These are phyloP conservation scores for Plasmodium ovale DNA, from an alignment of 169 alveolate species.

Conservation along the genomic window DNA sequence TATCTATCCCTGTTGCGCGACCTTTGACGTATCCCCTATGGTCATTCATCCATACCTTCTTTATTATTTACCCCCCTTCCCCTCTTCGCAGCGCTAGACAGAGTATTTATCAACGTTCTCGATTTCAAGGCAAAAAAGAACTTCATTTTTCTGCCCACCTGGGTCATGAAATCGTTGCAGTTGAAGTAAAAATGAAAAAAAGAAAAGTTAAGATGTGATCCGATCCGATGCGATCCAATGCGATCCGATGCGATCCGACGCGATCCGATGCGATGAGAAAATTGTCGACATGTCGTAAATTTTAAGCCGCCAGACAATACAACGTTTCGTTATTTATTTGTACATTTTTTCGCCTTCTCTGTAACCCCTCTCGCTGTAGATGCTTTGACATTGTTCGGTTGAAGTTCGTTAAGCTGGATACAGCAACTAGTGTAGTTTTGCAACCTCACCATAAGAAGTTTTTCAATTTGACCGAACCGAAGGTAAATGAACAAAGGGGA, in stretches of 20 bases:
- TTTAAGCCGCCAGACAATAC: too few species aligned
- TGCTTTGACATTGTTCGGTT: constrained; percentile 55
- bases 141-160: constrained; percentile 51
- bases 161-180: constrained; percentile 41
- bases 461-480: constrained; percentile 44
- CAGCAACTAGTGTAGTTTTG: constrained; percentile 37
- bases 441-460: constrained; percentile 66
- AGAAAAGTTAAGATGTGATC: neutral
- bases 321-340: neutral
- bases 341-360: neutral
- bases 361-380: neutral
- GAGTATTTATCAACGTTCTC: constrained; percentile 53
- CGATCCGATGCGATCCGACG: too few species aligned
- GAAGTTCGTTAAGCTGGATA: constrained; percentile 43
- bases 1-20: neutral
- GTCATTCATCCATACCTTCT: too few species aligned
- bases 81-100: constrained; percentile 23
- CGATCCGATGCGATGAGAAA: too few species aligned
- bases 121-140: constrained; percentile 67
- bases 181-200: neutral
- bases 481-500: constrained; percentile 13
- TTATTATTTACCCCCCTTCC: neutral
- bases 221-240: too few species aligned
- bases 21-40: neutral
- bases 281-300: too few species aligned